Evolutionary conservation across 78 protist genomes (phyloP), one percentile per base, ranked within the genome.

Genomic region (Dictyostelium intermedium): DNA sequence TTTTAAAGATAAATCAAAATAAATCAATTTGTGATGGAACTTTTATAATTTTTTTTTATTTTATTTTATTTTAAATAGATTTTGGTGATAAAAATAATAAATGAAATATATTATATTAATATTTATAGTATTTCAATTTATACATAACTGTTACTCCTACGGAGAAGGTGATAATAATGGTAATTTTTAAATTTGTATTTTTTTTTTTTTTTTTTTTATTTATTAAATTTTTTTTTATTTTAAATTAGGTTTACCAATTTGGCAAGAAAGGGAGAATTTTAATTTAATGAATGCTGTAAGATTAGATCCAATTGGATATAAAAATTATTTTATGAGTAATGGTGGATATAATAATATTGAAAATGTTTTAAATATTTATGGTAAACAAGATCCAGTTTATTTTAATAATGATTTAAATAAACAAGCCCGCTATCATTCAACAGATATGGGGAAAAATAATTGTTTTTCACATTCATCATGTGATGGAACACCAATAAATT

Each of bases 251-350:
- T 27, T 43, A 16, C 91, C 91, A 85, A 47, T 30, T 27, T 85
- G 91, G 91, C 81, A 73, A 53, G 91, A 85, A 47, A 37, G 91
- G 32, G 91, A 85, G 47, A 34, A n/a, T 47, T 79, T 66, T 41
- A 77, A 18, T 32, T 50, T 41, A 45, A 5, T 85, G 10, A 85
- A 85, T 85, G 72, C 83, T 7, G 82, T 77, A 0, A 25, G 82
- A 23, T 39, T 77, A 20, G 82, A 77, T 41, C 82, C 82, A 77
- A n/a, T 23, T 32, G 82, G 82, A 16, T 77, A 77, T 41, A 43
- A 32, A n/a, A 77, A 34, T 2, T 77, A 77, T 77, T 77, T 77
- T 77, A 77, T 77, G 82, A 35, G 10, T 3, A 41, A n/a, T n/a
- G n/a, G 39, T 41, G 70, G 74, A 2, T 82, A 56, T 34, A 23